Conservation (phyloP, 257 asterid species). For the Anisodus tanguticus region DNA sequence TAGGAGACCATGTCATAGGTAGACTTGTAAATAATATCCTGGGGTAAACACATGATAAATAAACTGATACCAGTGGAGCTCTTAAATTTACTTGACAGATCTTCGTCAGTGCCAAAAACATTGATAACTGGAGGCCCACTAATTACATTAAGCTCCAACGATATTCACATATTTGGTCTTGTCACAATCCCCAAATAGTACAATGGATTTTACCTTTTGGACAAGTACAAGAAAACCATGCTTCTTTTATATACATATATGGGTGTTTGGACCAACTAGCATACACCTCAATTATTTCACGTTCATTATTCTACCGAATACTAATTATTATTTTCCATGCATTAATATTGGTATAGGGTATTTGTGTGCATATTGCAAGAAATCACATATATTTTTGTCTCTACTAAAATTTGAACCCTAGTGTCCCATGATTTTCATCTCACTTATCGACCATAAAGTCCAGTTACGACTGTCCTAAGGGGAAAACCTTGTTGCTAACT, state of each 20-base stretch:
- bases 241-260: neutral
- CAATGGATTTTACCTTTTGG: neutral
- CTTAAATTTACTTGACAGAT: neutral
- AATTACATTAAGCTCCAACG: neutral
- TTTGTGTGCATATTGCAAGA: too few relatives aligned
- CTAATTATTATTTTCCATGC: too few relatives aligned
- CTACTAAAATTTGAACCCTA: too few relatives aligned
- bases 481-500: too few relatives aligned
- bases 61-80: neutral
- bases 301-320: too few relatives aligned
- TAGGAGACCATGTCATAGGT: neutral
- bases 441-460: too few relatives aligned
- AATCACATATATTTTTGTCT: too few relatives aligned
- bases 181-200: neutral
- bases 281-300: too few relatives aligned
- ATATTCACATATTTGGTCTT: constrained; percentile 10
- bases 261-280: neutral
- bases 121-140: neutral
- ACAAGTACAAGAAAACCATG: neutral
- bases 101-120: neutral
- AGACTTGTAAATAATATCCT: neutral
- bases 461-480: too few relatives aligned
- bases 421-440: neutral
- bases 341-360: too few relatives aligned
- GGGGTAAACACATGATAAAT: neutral